Percentiles rank a stretch among this genome's conserved stretches.
phyloP scores from a whole-genome alignment of 2,329 filamentous ascomycete genomes.

The Graphium sp. region DNA sequence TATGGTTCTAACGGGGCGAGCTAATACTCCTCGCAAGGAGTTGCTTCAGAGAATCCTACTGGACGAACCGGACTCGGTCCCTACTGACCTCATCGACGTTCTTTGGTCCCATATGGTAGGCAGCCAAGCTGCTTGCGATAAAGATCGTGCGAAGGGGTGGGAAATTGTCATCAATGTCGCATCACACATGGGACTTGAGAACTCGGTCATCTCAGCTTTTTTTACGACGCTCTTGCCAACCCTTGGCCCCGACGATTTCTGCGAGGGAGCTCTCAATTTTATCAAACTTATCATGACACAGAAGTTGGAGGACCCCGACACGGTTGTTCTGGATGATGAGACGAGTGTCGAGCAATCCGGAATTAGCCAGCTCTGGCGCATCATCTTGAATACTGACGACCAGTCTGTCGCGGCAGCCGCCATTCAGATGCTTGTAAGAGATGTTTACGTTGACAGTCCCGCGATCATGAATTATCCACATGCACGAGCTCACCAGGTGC shows the following conservation, averaged over 20 bases:
- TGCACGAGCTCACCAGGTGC: conserved; percentile 35
- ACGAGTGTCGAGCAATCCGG: conserved; percentile 32
- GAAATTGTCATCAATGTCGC: conserved; percentile 36
- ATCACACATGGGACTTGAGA: conserved; percentile 24
- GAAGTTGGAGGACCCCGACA: conserved; percentile 24
- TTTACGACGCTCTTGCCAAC: conserved; percentile 37
- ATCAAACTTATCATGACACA: conserved; percentile 33
- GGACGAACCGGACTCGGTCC: conserved; percentile 44
- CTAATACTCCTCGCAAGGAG: conserved; percentile 36
- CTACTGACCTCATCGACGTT: conserved; percentile 38
- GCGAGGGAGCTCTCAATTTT: conserved; percentile 44
- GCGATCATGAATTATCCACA: conserved; percentile 31
- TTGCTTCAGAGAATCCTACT: conserved; percentile 41
- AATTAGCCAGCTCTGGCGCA: conserved; percentile 65
- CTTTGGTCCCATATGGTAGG: conserved; percentile 66
- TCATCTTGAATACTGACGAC: conserved; percentile 54
- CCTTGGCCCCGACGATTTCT: conserved; percentile 41
- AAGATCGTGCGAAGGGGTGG: conserved; percentile 55
- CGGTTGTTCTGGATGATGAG: conserved; percentile 31
- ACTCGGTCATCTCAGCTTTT: conserved; percentile 37
- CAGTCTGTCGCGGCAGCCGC: conserved; percentile 50
- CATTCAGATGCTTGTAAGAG: conserved; percentile 50
- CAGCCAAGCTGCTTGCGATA: conserved; percentile 34
- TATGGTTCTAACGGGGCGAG: conserved; percentile 25
- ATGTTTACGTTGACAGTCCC: conserved; percentile 49